Evolutionary conservation across 2,329 filamentous ascomycete genomes (phyloP), one percentile per base, ranked within the genome.

Genomic region (Apiospora pterosperma): DNA sequence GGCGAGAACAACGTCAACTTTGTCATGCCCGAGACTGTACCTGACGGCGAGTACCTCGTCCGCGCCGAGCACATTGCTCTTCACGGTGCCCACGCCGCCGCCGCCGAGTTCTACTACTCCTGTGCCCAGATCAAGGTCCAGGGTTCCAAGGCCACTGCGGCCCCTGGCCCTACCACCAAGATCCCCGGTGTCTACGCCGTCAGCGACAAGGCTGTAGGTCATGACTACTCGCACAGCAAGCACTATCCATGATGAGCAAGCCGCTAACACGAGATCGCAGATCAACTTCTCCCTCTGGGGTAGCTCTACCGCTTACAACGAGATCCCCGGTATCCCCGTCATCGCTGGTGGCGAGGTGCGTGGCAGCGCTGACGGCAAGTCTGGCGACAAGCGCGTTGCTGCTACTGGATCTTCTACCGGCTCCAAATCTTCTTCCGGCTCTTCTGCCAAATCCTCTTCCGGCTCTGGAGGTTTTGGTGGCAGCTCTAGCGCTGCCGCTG

Each of bases 1-100:
- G 31, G 36, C 59, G 60, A 67, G 64, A 44, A 64, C 62, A 62
- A 62, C 63, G 52, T 65, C 61, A 67, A 65, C 34, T 72, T 73
- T 65, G 61, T 65, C 28, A 69, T 74, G 42, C 72, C 71, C 28
- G 60, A 62, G 31, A 67, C 65, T 36, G 59, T 71, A 11, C 71
- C 71, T 8, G 61, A 67, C 11, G 72, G 72, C 59, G 68, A 73
- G 62, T 74, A 74, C 63, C 70, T 73, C 28, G 66, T 74, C 36
- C 71, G 72, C 39, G 69, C 67, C 34, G 72, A 74, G 63, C 72
- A 74, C 55, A 63, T 74, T n/a, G 71, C 69, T 21, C 65, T 74
- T 11, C 72, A 74, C 59, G 67, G 67, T 5, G 69, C 72, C 6
- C 68, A 21, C 38, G 68, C 66, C 31, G 63, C 68, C 36, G 67